These are phyloP conservation scores for Russula lepida DNA, from an alignment of 768 basidiomycete genomes.

Conservation along the genomic window DNA sequence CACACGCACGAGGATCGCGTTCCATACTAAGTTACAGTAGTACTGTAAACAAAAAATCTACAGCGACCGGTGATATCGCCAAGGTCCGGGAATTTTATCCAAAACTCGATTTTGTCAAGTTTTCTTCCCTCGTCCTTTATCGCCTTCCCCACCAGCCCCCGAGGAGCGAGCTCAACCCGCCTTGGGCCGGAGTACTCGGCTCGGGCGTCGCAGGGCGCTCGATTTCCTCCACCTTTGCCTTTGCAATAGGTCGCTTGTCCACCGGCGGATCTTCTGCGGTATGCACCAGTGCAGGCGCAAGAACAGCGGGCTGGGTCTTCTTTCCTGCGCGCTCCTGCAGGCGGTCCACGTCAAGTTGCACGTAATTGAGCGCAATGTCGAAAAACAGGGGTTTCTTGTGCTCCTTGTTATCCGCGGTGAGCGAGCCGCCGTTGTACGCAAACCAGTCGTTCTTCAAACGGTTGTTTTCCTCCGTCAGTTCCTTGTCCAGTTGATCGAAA, in stretches of 20 bases:
- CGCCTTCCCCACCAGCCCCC: conserved; percentile 79
- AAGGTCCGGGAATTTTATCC: background rate
- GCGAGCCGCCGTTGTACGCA: conserved; percentile 60
- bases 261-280: conserved; percentile 24
- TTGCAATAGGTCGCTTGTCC: conserved; percentile 43
- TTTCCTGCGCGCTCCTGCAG: conserved; percentile 66
- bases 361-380: conserved; percentile 90
- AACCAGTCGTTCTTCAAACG: conserved; percentile 72
- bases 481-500: conserved; percentile 45
- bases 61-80: background rate
- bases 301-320: conserved; percentile 34
- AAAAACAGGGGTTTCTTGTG: conserved; percentile 87
- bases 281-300: conserved; percentile 22
- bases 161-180: conserved; percentile 57
- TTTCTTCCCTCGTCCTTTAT: conserved; percentile 1
- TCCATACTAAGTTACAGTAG: background rate
- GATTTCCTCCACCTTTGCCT: conserved; percentile 50
- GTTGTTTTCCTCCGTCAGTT: conserved; percentile 39
- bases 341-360: conserved; percentile 75
- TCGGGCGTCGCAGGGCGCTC: conserved; percentile 44
- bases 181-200: conserved; percentile 33
- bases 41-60: background rate
- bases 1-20: too few relatives aligned
- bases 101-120: background rate
- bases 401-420: conserved; percentile 34